Evolutionary conservation across 805 yeast genomes (phyloP).

Genomic region (Cyberlindnera euphorbiiphila): DNA sequence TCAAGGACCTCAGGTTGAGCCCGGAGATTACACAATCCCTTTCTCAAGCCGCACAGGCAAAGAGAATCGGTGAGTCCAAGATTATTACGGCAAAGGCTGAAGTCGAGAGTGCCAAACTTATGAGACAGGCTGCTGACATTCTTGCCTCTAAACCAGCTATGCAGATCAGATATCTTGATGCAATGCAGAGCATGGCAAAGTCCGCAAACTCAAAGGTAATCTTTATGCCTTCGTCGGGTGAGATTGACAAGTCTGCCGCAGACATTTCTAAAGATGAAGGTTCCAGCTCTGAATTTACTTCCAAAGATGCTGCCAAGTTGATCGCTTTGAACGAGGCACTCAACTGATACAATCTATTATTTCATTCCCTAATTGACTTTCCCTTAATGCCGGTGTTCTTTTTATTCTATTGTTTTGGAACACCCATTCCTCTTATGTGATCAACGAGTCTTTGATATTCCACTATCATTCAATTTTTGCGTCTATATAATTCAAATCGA

Average conservation of each 20-base stretch:
- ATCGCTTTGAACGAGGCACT: slow-evolving; percentile 9
- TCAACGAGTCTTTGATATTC: no score
- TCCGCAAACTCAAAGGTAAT: slow-evolving; percentile 62
- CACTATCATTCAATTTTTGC: no score
- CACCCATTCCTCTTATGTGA: not conserved
- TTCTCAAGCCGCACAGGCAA: slow-evolving; percentile 73
- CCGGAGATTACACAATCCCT: slow-evolving; percentile 53
- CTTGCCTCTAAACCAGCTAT: slow-evolving; percentile 71
- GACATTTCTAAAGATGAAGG: slow-evolving; percentile 4
- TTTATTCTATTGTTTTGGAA: not conserved
- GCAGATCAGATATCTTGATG: slow-evolving; percentile 75
- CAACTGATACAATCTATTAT: not conserved
- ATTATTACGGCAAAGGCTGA: slow-evolving; percentile 73
- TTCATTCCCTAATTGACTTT: not conserved
- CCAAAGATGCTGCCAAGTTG: slow-evolving; percentile 3
- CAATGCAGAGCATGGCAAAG: slow-evolving; percentile 72
- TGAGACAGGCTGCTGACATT: slow-evolving; percentile 77
- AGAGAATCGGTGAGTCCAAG: slow-evolving; percentile 72
- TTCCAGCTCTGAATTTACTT: not conserved
- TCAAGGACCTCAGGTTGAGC: slow-evolving; percentile 60
- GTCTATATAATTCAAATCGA: not conserved
- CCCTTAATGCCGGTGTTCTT: not conserved
- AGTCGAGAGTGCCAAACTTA: slow-evolving; percentile 69
- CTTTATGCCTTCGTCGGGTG: slow-evolving; percentile 58
- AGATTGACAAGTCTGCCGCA: slow-evolving; percentile 30